Evolutionary conservation across 176 grass and related monocot species (phyloP), one percentile per base, ranked within the genome.

Genomic region (Juncus inflexus): DNA sequence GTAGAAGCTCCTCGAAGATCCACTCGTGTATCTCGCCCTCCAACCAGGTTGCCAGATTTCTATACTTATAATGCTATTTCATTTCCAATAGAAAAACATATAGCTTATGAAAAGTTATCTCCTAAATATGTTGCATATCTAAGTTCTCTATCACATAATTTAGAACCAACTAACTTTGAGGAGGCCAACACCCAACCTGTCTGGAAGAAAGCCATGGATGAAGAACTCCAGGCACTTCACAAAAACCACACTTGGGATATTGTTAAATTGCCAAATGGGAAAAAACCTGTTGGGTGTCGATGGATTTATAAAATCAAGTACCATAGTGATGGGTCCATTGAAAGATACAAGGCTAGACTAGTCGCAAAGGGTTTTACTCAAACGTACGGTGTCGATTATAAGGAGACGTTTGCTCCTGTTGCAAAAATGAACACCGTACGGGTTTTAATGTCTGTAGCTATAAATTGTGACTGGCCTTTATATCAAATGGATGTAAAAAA

Each of bases 401-500:
- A 58, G 14, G 68, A 72, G n/a, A 72, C 35, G 0, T 73, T 73
- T 51, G 19, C 52, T 16, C 51, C 37, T 4, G 69, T 73, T 15
- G 69, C 37, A 47, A 73, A 73, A 35, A 9, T 73, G 12, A 60
- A 43, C 13, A 61, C 69, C 10, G 37, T 73, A 58, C 13, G 50
- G 0, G 56, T 60, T 4, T 35, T 52, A 28, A 9, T 69, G 28
- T 51, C 65, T 2, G 0, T 69, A 36, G 65, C 65, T 50, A 10
- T 16, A 28, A 69, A 53, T 7, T 28, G 35, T 42, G 11, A 51
- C 16, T 72, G 7, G 19, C 52, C 68, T 15, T 38, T 74, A 12
- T 42, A 74, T 5, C 72, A 75, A 75, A 37, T 75, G 15, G 72
- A 75, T 52, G 72, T 75, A 5, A 51, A 75, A 1, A 75, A 75